Conservation (phyloP, 805 yeast genomes). For the Zygosaccharomyces siamensis region DNA sequence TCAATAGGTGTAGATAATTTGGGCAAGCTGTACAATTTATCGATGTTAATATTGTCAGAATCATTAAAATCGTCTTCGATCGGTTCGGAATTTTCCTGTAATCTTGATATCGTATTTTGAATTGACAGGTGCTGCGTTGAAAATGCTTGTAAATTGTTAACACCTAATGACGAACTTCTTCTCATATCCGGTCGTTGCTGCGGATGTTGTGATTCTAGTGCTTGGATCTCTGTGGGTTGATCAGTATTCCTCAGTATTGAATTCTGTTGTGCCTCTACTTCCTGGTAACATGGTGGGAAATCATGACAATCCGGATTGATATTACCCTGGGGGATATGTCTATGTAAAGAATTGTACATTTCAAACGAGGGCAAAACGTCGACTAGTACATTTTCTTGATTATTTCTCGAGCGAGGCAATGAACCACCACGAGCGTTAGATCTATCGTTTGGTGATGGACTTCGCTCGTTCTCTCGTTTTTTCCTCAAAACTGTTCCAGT, state of each 20-base stretch:
- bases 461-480: background rate
- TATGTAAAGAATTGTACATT: constrained; percentile 50
- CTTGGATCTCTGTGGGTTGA: constrained; percentile 10
- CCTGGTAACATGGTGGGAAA: constrained; percentile 36
- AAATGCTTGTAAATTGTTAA: constrained; percentile 17
- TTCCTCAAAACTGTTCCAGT: constrained; percentile 19
- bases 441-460: background rate
- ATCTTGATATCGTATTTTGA: constrained; percentile 2
- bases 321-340: constrained; percentile 41
- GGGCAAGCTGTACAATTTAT: constrained; percentile 48
- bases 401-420: background rate
- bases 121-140: constrained; percentile 19
- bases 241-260: constrained; percentile 15
- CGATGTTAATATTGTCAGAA: constrained; percentile 45
- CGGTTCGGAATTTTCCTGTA: constrained; percentile 12
- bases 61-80: constrained; percentile 34
- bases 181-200: constrained; percentile 1
- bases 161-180: constrained; percentile 7
- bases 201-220: constrained; percentile 3
- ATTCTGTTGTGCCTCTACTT: constrained; percentile 17
- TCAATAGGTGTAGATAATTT: constrained; percentile 43
- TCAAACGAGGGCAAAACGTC: constrained; percentile 67
- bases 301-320: constrained; percentile 30
- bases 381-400: constrained; percentile 28
- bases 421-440: background rate